Evolutionary conservation across 495 filamentous ascomycete species (phyloP), one percentile per base, ranked within the genome.

Genomic region (Darksidea phi): DNA sequence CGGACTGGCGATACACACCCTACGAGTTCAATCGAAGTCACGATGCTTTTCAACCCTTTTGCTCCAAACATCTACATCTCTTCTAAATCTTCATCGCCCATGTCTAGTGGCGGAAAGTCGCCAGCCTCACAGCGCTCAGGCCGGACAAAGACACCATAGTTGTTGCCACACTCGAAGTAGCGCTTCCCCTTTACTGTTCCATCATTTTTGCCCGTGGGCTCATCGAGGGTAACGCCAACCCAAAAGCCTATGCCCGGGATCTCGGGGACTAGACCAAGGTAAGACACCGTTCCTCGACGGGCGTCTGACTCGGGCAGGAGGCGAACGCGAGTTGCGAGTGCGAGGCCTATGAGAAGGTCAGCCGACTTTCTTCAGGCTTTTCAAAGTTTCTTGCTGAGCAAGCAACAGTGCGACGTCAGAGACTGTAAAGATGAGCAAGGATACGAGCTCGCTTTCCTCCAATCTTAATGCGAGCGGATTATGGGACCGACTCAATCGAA

Each of bases 131-230:
- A 84, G 70, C 91, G 82, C 65, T 96, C 94, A 28, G 94, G 88
- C 71, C 91, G 82, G 10, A 97, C 90, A 72, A 96, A 96, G 24
- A 89, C 86, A 13, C 92, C 92, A 52, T 80, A 82, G 71, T 94
- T 93, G 28, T 78, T 77, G n/a, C 80, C 80, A 59, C 83, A 85
- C 32, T 78, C 74, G 76, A 95, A 97, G 75, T 94, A 95, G 48
- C 85, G 78, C 58, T 82, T 84, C 25, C 87, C 88, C n/a, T 79
- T 80, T 42, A 95, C 80, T 66, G 86, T 89, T 17, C 91, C 91
- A 71, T 97, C 90, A 66, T 97, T 97, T 77, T 89, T 94, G 28
- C 91, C 91, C 34, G 84, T 84, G 4, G 90, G 90, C 73, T 96
- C 90, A 70, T 96, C 90, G 45, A 95, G 79, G 67, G 85, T 82